Conservation (phyloP, 352 stramenopile species). For the Globisporangium polare region DNA sequence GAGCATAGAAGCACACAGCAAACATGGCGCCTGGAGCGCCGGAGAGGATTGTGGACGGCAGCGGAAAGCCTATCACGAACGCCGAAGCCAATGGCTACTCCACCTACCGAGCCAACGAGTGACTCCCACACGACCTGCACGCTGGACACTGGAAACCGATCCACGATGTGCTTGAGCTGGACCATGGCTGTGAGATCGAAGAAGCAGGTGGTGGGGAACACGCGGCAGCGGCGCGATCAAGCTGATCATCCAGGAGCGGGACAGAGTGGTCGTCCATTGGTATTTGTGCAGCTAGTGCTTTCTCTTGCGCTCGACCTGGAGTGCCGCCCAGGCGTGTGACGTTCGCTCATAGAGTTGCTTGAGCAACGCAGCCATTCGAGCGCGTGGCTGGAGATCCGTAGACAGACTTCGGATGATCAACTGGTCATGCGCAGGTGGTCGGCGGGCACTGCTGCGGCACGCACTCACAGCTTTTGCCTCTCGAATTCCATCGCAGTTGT, state of each 20-base stretch:
- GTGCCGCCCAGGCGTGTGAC: slow-evolving; percentile 3
- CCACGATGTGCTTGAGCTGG: not conserved
- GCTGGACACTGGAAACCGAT: slow-evolving; percentile 2
- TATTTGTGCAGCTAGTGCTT: slow-evolving; percentile 6
- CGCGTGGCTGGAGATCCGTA: too few relatives aligned
- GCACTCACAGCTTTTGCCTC: too few relatives aligned
- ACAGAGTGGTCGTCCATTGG: not conserved
- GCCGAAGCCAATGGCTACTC: not conserved
- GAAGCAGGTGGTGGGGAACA: not conserved
- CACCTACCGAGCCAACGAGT: not conserved
- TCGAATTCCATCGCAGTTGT: too few relatives aligned
- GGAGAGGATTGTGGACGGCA: slow-evolving; percentile 30
- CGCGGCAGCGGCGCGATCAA: slow-evolving; percentile 9
- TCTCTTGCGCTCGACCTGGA: slow-evolving; percentile 19
- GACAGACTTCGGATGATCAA: too few relatives aligned
- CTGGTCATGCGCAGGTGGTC: too few relatives aligned
- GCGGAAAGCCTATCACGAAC: slow-evolving; percentile 25
- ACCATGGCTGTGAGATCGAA: not conserved
- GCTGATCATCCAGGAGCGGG: not conserved
- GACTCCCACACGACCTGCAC: slow-evolving; percentile 1
- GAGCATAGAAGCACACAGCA: not conserved
- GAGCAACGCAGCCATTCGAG: not conserved
- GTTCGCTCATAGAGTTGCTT: not conserved
- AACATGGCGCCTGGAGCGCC: not conserved
- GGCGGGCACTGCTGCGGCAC: too few relatives aligned